These are phyloP conservation scores for Geranomyces variabilis DNA, from an alignment of 192 early-diverging fungal genomes.

Conservation along the genomic window DNA sequence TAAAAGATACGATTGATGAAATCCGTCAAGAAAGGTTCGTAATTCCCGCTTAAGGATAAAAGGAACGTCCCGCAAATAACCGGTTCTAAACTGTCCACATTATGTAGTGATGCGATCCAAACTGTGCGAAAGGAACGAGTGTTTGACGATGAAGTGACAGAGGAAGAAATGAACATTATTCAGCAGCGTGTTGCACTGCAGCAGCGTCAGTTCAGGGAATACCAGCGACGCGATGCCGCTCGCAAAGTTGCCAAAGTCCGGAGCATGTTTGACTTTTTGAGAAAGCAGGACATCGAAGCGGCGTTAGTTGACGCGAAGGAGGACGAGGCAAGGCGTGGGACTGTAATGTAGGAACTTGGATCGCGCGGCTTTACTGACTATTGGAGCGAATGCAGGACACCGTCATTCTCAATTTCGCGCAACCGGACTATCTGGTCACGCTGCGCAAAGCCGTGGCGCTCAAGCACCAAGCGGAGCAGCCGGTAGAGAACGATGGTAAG, in stretches of 20 bases:
- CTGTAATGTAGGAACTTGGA: background rate
- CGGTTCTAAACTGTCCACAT: background rate
- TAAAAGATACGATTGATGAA: conserved; percentile 32
- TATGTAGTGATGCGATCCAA: conserved; percentile 35
- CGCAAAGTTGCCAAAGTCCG: conserved; percentile 81
- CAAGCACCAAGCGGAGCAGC: conserved; percentile 31
- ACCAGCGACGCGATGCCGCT: conserved; percentile 76
- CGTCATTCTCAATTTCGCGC: conserved; percentile 83
- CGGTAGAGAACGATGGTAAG: no score
- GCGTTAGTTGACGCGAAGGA: conserved; percentile 77
- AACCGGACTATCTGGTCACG: conserved; percentile 67
- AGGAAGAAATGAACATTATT: conserved; percentile 88
- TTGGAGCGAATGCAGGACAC: conserved; percentile 64
- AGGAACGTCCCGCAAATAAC: no score
- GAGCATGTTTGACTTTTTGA: conserved; percentile 75
- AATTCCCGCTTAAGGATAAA: no score
- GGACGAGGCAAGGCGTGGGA: conserved; percentile 66
- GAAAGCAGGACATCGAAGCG: conserved; percentile 82
- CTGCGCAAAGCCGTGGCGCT: conserved; percentile 38
- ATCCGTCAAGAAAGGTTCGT: conserved; percentile 23
- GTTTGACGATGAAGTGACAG: conserved; percentile 86
- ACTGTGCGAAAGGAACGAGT: conserved; percentile 76
- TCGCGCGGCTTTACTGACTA: no score
- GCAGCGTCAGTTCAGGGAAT: conserved; percentile 85
- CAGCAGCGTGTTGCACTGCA: conserved; percentile 87